A percentile compares a stretch with the other conserved stretches of the same genome.
phyloP scores from a whole-genome alignment of 441 rosid genomes.

The Bruguiera hainesii region DNA sequence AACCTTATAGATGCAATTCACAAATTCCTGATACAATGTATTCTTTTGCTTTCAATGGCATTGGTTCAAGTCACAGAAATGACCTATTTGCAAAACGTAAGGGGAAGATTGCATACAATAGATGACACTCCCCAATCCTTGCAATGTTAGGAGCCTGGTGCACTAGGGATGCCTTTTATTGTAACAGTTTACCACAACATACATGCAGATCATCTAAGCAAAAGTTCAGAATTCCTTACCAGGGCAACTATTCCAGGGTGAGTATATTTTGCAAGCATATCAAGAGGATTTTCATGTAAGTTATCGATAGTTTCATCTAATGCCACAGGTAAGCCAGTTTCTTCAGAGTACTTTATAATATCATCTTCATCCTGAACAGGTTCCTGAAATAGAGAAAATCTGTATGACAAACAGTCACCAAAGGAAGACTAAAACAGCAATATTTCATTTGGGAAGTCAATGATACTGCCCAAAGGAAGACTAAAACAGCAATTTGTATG shows the following conservation, averaged over 20 bases:
- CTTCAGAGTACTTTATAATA: conserved; percentile 79
- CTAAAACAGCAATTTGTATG: no score
- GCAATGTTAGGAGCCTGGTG: background rate
- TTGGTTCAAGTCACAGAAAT: no score
- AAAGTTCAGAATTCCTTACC: conserved; percentile 48
- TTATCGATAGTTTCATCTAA: conserved; percentile 82
- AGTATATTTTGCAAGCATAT: conserved; percentile 52
- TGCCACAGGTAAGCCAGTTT: conserved; percentile 84
- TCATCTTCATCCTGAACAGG: conserved; percentile 77
- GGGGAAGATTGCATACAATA: no score
- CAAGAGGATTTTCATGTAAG: conserved; percentile 48
- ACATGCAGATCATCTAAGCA: conserved; percentile 11
- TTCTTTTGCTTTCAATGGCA: no score
- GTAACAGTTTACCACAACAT: conserved; percentile 8
- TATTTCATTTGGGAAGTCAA: background rate
- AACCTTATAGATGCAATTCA: conserved; percentile 10
- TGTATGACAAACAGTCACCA: background rate
- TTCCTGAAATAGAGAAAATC: conserved; percentile 51
- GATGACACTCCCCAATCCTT: no score
- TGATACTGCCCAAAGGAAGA: no score
- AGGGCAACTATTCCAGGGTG: conserved; percentile 86
- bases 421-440: background rate
- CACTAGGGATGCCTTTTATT: background rate
- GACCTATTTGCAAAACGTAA: no score
- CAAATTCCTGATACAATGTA: background rate